phyloP scores from a whole-genome alignment of 768 basidiomycete species.

The Roridomyces roridus region DNA sequence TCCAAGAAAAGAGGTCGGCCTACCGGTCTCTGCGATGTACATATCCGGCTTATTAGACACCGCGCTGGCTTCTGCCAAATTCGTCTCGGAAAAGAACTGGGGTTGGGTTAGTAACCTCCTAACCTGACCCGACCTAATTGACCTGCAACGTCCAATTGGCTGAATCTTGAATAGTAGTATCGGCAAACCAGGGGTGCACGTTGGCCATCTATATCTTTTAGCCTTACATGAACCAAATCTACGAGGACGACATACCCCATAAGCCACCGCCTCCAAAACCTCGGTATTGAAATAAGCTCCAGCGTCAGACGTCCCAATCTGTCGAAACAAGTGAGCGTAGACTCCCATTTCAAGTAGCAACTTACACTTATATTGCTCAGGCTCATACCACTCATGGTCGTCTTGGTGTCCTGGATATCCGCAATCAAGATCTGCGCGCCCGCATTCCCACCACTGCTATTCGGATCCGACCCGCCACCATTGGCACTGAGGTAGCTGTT shows the following conservation, averaged over 20 bases:
- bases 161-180: conserved; percentile 65
- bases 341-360: no score
- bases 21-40: conserved; percentile 94
- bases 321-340: background rate
- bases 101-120: no score
- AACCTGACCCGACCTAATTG: no score
- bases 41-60: conserved; percentile 78
- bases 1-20: conserved; percentile 29
- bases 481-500: conserved; percentile 64
- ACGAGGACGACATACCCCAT: conserved; percentile 52
- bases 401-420: conserved; percentile 71
- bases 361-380: conserved; percentile 75
- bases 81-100: conserved; percentile 73
- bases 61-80: conserved; percentile 60
- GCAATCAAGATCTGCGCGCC: conserved; percentile 70
- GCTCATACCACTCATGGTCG: conserved; percentile 58
- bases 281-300: conserved; percentile 82
- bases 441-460: conserved; percentile 60
- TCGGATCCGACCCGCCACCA: conserved; percentile 57
- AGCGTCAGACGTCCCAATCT: conserved; percentile 60
- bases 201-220: conserved; percentile 70
- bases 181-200: conserved; percentile 95
- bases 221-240: background rate
- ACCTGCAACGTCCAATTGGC: conserved; percentile 90
- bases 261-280: conserved; percentile 69